These are phyloP conservation scores for Jamesozyma hellenica DNA, from an alignment of 805 yeast species.

Conservation along the genomic window DNA sequence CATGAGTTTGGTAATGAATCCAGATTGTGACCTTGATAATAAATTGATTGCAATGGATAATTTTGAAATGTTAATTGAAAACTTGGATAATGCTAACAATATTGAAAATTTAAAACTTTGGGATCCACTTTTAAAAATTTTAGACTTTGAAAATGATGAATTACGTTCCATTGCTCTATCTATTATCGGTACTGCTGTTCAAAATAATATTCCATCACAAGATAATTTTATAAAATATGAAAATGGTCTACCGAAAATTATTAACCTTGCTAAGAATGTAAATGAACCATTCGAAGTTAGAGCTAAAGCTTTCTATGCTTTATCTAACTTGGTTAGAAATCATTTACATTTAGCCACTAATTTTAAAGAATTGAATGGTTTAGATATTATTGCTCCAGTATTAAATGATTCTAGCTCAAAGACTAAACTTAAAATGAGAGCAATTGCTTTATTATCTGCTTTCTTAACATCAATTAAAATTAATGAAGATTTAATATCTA, in stretches of 20 bases:
- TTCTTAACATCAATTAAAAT: conserved; percentile 44
- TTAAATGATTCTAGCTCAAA: conserved; percentile 12
- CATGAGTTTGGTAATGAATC: conserved; percentile 46
- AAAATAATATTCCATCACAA: conserved; percentile 76
- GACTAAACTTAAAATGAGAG: conserved; percentile 41
- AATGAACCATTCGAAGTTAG: conserved; percentile 31
- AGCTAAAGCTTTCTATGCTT: conserved; percentile 66
- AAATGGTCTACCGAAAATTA: conserved; percentile 37
- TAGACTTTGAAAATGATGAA: conserved; percentile 35
- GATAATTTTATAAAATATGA: conserved; percentile 47
- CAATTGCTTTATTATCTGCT: conserved; percentile 50
- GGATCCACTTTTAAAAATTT: conserved; percentile 52
- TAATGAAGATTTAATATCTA: conserved; percentile 29
- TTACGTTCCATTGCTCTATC: conserved; percentile 57
- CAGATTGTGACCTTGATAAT: conserved; percentile 50
- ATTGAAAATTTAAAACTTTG: conserved; percentile 76
- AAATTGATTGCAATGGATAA: conserved; percentile 76
- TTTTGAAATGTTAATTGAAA: conserved; percentile 88
- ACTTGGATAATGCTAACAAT: conserved; percentile 88
- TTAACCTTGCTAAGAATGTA: conserved; percentile 31
- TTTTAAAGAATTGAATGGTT: conserved; percentile 54
- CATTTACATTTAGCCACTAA: conserved; percentile 42
- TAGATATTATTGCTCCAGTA: conserved; percentile 39
- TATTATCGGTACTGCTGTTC: conserved; percentile 82
- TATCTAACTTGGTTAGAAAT: conserved; percentile 66